A percentile compares a stretch with the other conserved stretches of the same genome.
Evolutionary conservation across 129 eudicot genomes (phyloP).

Genomic region (Lonicera japonica): DNA sequence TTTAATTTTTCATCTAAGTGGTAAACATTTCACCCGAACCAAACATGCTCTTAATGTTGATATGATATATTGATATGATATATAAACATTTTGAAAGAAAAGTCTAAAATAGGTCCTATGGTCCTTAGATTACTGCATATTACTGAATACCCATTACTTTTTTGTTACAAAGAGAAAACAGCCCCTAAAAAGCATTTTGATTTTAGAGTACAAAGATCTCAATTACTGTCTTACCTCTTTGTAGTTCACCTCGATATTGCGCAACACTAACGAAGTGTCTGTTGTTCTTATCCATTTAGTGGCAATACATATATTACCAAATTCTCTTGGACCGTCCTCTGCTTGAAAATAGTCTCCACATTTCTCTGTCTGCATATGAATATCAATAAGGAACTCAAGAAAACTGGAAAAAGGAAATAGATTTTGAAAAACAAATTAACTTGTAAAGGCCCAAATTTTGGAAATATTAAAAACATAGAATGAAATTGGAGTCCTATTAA

Average conservation of each 20-base stretch:
- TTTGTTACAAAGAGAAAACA: background rate
- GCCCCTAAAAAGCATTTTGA: background rate
- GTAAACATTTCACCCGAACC: too few relatives aligned
- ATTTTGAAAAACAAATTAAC: too few relatives aligned
- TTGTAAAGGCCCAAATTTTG: too few relatives aligned
- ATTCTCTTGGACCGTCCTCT: constrained; percentile 83
- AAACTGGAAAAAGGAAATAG: too few relatives aligned
- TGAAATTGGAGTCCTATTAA: too few relatives aligned
- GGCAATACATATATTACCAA: constrained; percentile 60
- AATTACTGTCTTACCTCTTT: constrained; percentile 55
- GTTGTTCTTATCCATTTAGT: constrained; percentile 55
- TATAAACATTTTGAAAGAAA: background rate
- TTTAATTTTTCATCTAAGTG: too few relatives aligned
- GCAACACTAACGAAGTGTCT: constrained; percentile 57
- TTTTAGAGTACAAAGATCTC: constrained; percentile 1
- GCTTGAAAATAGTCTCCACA: constrained; percentile 97
- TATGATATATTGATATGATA: too few relatives aligned
- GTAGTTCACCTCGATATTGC: constrained; percentile 69
- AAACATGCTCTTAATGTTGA: too few relatives aligned
- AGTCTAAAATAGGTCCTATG: background rate
- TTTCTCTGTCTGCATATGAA: constrained; percentile 59
- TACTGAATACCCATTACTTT: too few relatives aligned
- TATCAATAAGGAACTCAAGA: constrained; percentile 3
- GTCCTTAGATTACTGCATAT: too few relatives aligned
- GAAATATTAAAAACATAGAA: too few relatives aligned